Conservation (phyloP, 257 asterid genomes). For the Anisodus acutangulus region DNA sequence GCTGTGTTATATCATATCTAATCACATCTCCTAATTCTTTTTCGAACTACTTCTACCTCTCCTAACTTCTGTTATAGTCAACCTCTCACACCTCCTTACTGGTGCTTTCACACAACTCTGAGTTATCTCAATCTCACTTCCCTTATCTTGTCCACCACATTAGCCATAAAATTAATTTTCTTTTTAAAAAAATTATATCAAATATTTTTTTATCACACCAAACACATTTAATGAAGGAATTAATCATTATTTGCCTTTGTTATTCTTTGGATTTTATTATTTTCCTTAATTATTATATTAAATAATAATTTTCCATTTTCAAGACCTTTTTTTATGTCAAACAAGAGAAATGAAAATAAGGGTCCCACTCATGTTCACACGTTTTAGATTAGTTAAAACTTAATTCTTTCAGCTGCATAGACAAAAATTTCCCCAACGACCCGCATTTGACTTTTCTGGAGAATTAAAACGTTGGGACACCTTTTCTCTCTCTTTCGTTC, state of each 20-base stretch:
- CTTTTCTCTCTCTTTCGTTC: not conserved
- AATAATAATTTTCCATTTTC: not conserved
- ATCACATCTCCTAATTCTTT: no score
- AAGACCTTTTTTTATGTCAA: not conserved
- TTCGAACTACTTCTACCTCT: no score
- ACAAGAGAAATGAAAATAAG: not conserved
- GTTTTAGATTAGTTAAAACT: not conserved
- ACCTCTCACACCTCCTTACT: no score
- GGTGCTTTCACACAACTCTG: no score
- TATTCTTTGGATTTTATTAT: not conserved
- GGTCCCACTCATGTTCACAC: not conserved
- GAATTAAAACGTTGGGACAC: not conserved
- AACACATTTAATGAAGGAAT: no score
- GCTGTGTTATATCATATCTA: no score
- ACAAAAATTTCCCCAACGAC: not conserved
- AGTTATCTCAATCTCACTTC: no score
- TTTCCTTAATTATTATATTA: not conserved
- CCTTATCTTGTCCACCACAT: no score
- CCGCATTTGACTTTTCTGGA: not conserved
- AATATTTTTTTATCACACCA: not conserved
- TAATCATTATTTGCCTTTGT: no score
- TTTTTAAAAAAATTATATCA: no score
- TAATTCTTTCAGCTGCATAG: not conserved
- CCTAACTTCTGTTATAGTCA: no score
- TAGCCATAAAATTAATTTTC: no score